A percentile compares a stretch with the other conserved stretches of the same genome.
Evolutionary conservation across 2,329 filamentous ascomycete species (phyloP).

Genomic region (Elsinoe fawcettii): DNA sequence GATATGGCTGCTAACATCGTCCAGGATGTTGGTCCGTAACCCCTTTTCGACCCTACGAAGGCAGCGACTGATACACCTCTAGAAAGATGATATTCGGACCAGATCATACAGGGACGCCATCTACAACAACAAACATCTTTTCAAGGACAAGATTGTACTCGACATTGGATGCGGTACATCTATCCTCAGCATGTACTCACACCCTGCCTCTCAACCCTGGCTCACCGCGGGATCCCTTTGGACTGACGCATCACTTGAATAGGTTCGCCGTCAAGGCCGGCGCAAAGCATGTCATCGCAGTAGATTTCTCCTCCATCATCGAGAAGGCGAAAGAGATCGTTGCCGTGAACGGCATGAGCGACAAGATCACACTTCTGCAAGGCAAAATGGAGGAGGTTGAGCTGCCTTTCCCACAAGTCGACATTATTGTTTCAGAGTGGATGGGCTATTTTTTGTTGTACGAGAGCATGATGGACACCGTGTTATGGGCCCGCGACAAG

Average conservation of each 20-base stretch:
- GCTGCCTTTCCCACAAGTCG: conserved; percentile 87
- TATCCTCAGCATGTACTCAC: conserved; percentile 89
- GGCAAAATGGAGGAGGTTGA: conserved; percentile 99
- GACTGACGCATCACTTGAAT: conserved; percentile 15
- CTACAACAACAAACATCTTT: conserved; percentile 89
- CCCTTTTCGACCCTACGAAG: background rate
- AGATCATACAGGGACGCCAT: conserved; percentile 96
- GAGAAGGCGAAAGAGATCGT: conserved; percentile 97
- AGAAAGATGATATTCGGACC: conserved; percentile 99
- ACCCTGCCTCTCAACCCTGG: background rate
- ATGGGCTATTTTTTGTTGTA: conserved; percentile 99
- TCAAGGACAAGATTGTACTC: conserved; percentile 87
- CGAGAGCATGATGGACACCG: conserved; percentile 98
- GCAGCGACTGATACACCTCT: conserved; percentile 14
- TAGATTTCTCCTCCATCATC: conserved; percentile 99
- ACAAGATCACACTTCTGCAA: conserved; percentile 96
- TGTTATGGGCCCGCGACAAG: conserved; percentile 88
- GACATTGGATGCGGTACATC: conserved; percentile 96
- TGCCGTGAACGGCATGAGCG: conserved; percentile 77
- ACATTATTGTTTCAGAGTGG: conserved; percentile 99
- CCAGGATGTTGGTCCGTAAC: conserved; percentile 67
- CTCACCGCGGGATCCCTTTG: background rate
- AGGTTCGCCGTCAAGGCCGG: conserved; percentile 97
- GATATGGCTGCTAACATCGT: background rate
- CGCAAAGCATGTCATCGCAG: conserved; percentile 96